A percentile compares a stretch with the other conserved stretches of the same genome.
Evolutionary conservation across 179 eudicot genomes (phyloP).

Genomic region (Silene vulgaris): DNA sequence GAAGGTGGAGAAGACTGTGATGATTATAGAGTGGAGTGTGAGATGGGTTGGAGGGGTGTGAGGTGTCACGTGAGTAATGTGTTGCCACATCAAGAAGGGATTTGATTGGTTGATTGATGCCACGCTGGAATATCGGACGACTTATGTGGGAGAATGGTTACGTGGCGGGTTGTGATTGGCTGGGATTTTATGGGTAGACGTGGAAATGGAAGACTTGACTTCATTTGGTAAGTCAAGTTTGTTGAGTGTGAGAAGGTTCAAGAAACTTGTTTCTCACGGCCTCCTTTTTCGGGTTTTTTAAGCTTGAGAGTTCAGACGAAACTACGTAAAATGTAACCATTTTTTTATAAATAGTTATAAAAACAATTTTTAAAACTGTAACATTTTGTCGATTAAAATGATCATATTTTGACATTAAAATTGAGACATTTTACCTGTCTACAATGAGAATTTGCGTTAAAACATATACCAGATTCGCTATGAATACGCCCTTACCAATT

Average conservation of each 20-base stretch:
- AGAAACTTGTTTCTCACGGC: neutral
- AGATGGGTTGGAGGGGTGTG: conserved; percentile 4
- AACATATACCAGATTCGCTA: no score
- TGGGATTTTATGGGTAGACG: no score
- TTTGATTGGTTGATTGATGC: conserved; percentile 38
- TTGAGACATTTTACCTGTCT: no score
- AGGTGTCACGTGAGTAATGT: conserved; percentile 29
- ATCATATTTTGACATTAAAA: no score
- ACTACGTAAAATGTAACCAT: no score
- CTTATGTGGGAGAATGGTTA: neutral
- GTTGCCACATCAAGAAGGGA: conserved; percentile 30
- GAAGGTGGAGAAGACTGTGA: conserved; percentile 3
- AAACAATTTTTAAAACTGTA: no score
- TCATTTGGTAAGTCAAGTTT: conserved; percentile 11
- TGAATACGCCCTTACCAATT: no score
- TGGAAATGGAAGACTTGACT: conserved; percentile 27
- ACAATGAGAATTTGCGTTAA: no score
- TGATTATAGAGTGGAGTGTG: conserved; percentile 2
- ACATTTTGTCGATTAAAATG: no score
- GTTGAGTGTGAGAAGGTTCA: neutral
- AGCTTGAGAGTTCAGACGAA: no score
- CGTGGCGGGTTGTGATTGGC: conserved; percentile 62
- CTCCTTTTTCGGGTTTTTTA: no score
- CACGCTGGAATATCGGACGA: conserved; percentile 64
- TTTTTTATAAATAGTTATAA: no score